These are phyloP conservation scores for Bruguiera gymnorhiza DNA, from an alignment of 345 rosid genomes.

Conservation along the genomic window DNA sequence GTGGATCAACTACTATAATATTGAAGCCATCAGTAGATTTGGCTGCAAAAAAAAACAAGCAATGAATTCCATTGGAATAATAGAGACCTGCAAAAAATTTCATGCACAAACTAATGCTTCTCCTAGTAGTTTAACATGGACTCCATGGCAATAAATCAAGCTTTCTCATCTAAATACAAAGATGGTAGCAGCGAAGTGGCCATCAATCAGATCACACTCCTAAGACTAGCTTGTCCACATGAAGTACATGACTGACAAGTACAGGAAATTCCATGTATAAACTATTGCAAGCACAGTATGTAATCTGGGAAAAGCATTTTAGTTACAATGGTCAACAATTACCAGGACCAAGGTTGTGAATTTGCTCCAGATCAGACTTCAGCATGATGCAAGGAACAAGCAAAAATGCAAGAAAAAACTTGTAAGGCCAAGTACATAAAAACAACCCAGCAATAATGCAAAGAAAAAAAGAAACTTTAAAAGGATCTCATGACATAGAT, in stretches of 20 bases:
- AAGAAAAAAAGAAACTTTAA: background rate
- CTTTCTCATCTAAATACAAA: background rate
- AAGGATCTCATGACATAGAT: background rate
- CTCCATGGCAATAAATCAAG: background rate
- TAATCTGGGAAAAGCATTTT: background rate
- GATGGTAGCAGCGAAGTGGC: background rate
- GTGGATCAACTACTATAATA: constrained; percentile 81
- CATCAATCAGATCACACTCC: background rate
- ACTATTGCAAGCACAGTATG: background rate
- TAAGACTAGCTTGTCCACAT: background rate
- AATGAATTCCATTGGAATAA: background rate
- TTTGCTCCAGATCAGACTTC: constrained; percentile 82
- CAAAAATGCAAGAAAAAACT: constrained; percentile 18
- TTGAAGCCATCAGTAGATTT: constrained; percentile 54
- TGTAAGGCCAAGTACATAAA: constrained; percentile 13
- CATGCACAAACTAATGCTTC: background rate
- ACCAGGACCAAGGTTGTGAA: constrained; percentile 80
- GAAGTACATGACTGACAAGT: background rate
- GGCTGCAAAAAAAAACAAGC: constrained; percentile 43
- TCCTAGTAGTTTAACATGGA: background rate
- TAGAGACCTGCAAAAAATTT: background rate
- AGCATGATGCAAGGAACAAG: constrained; percentile 16
- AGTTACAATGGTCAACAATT: constrained; percentile 27
- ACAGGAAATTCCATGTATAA: background rate
- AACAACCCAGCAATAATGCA: background rate